phyloP scores from a whole-genome alignment of 2,329 filamentous ascomycete species.

The Calonectria pauciramosa region DNA sequence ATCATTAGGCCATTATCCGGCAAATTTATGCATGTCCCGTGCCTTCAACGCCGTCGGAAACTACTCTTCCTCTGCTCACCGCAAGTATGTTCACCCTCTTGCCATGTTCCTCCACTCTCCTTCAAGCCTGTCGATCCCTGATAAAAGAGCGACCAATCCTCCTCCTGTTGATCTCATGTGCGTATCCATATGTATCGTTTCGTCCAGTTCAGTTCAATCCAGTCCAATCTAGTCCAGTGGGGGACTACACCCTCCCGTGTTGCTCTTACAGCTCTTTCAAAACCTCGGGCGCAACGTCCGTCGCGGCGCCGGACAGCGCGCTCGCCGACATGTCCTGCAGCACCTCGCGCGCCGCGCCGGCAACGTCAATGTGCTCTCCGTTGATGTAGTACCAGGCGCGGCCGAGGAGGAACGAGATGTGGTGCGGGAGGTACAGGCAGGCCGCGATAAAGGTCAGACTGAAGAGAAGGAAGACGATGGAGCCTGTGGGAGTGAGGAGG shows the following conservation, averaged over 20 bases:
- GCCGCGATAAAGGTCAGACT: slow-evolving; percentile 88
- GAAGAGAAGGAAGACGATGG: slow-evolving; percentile 90
- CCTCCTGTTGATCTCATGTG: neutral
- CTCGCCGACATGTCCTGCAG: slow-evolving; percentile 50
- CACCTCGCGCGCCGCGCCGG: slow-evolving; percentile 49
- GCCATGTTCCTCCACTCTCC: neutral
- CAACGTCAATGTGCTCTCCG: slow-evolving; percentile 77
- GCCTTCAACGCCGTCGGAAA: slow-evolving; percentile 22
- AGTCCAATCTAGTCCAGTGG: neutral
- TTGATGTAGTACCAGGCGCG: slow-evolving; percentile 96
- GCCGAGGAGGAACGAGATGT: slow-evolving; percentile 84
- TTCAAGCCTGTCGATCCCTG: neutral
- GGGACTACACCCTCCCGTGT: neutral
- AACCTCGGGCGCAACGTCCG: slow-evolving; percentile 38
- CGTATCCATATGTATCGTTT: neutral
- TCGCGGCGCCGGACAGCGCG: slow-evolving; percentile 45
- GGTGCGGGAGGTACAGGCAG: slow-evolving; percentile 93
- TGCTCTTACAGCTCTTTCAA: slow-evolving; percentile 51
- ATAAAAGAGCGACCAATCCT: neutral
- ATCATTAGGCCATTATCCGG: slow-evolving; percentile 35
- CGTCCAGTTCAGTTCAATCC: neutral
- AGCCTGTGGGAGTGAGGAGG: slow-evolving; percentile 69
- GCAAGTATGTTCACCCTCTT: neutral
- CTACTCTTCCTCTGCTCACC: neutral
- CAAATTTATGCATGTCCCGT: slow-evolving; percentile 21